Conservation (phyloP, 305 asterid species). For the Rubia tinctorum region DNA sequence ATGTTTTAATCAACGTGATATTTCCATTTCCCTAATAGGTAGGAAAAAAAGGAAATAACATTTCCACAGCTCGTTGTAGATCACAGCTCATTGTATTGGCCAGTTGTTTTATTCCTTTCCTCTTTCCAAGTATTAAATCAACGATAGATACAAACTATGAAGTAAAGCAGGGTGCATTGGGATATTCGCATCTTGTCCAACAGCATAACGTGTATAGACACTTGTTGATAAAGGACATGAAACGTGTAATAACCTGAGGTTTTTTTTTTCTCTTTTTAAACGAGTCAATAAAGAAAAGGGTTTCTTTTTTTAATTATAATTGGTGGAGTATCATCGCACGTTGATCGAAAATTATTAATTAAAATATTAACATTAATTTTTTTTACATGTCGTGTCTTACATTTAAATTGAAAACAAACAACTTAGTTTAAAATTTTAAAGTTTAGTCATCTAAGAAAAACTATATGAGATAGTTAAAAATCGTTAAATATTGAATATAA, state of each 20-base stretch:
- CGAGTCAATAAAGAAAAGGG: not conserved
- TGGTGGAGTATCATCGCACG: too few relatives aligned
- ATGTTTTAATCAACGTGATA: not conserved
- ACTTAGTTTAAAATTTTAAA: too few relatives aligned
- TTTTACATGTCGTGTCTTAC: too few relatives aligned
- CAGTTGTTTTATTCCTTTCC: not conserved
- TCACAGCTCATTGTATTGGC: not conserved
- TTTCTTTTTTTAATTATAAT: too few relatives aligned
- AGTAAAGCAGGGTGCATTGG: not conserved
- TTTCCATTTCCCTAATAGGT: not conserved
- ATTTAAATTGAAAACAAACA: too few relatives aligned
- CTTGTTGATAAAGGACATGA: not conserved
- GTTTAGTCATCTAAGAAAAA: too few relatives aligned
- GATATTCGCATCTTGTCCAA: not conserved
- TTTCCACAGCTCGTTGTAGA: not conserved
- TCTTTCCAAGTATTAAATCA: not conserved
- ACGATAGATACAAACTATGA: too few relatives aligned
- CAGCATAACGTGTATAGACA: not conserved
- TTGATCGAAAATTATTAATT: too few relatives aligned
- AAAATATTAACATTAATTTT: too few relatives aligned
- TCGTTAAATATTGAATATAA: too few relatives aligned
- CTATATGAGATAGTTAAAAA: too few relatives aligned
- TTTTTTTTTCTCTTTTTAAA: too few relatives aligned
- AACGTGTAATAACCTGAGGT: not conserved
- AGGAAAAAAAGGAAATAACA: not conserved